Evolutionary conservation across 2,329 filamentous ascomycete species (phyloP), one percentile per base, ranked within the genome.

Genomic region (Teratosphaeria nubilosa): DNA sequence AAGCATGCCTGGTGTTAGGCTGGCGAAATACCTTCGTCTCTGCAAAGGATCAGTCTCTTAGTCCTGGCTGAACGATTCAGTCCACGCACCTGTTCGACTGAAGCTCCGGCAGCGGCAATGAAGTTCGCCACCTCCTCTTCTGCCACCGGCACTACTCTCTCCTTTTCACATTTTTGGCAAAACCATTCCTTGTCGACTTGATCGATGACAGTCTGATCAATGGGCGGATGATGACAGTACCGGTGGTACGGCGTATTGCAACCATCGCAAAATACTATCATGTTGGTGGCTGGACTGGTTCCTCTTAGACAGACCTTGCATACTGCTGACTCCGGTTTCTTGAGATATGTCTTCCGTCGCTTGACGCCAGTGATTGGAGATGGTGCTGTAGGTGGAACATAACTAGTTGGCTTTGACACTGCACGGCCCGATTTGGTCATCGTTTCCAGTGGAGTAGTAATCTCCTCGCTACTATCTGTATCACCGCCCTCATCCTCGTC

Each of bases 211-310:
- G 86, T 82, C 61, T 86, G 82, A n/a, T 81, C 79, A 60, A 95
- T 88, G 9, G 81, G 80, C 1, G 89, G 89, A 59, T 88, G 81
- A 70, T 95, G 89, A 68, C 90, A 95, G 66, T 84, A 83, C 70
- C 91, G 88, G 72, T 95, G 90, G 82, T 90, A 95, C 50, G 85
- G 83, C 31, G 80, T 78, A 69, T 90, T 88, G 75, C 90, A 95
- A 16, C 85, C 85, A 72, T 92, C 88, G 74, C 90, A 95, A 72
- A 91, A 90, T 2, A 94, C 88, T 69, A 95, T 91, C 74, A 86
- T 82, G 73, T 94, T 94, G 64, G 77, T 83, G n/a, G 77, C 71
- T 2, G 87, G 86, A 66, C 86, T 89, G 63, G 87, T 82, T 10
- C 87, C 85, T 63, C 89, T 79, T 56, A 85, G 81, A 73, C 90